Percentiles rank a stretch among this genome's conserved stretches.
Evolutionary conservation across 805 yeast species (phyloP).

Genomic region (Wickerhamomyces queroliae): DNA sequence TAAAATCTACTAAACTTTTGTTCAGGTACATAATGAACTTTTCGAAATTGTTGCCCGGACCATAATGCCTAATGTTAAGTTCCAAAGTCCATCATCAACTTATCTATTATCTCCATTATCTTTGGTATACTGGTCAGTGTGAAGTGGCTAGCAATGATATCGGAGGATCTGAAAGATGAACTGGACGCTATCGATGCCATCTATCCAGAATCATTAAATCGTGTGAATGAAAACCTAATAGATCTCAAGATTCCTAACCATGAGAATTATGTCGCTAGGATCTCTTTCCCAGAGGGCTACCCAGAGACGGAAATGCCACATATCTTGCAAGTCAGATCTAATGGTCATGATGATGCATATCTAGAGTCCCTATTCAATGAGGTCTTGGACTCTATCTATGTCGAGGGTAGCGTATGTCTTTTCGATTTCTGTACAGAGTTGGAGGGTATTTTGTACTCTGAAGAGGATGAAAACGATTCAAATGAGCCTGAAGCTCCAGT

Average conservation of each 20-base stretch:
- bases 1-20: too few relatives aligned
- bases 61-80: too few relatives aligned
- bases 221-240: constrained; percentile 29
- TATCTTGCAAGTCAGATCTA: constrained; percentile 47
- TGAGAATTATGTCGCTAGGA: constrained; percentile 50
- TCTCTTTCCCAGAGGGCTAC: constrained; percentile 67
- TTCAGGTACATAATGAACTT: too few relatives aligned
- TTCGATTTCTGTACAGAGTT: constrained; percentile 73
- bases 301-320: constrained; percentile 60
- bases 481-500: constrained; percentile 4
- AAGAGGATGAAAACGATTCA: constrained; percentile 17
- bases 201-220: constrained; percentile 57
- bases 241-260: constrained; percentile 57
- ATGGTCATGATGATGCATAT: constrained; percentile 35
- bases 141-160: constrained; percentile 9
- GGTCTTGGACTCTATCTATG: constrained; percentile 47
- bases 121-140: background rate
- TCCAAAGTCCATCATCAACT: too few relatives aligned
- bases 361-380: constrained; percentile 42
- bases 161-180: constrained; percentile 62
- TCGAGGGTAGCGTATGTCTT: constrained; percentile 63
- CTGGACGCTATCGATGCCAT: constrained; percentile 82
- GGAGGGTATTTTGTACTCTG: constrained; percentile 42
- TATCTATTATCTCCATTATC: background rate
- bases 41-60: too few relatives aligned